A percentile compares a stretch with the other conserved stretches of the same genome.
Conservation (phyloP, 192 early-diverging fungal genomes). For the Coemansia sp. region DNA sequence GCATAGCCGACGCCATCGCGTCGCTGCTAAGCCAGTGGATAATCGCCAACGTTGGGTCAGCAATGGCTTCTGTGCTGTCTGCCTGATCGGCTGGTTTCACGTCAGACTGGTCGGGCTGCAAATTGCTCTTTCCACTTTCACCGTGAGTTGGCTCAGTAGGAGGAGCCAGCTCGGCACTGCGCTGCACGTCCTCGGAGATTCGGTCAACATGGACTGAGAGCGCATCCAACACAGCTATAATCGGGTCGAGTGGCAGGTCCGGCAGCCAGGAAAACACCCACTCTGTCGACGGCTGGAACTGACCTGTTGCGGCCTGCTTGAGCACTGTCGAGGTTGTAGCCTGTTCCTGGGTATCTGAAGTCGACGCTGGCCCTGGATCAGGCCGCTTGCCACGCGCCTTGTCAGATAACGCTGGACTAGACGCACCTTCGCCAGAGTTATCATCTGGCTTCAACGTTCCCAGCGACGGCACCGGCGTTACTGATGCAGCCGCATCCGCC, state of each 20-base stretch:
- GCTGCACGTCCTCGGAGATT: slow-evolving; percentile 59
- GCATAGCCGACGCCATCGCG: slow-evolving; percentile 26
- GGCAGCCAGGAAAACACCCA: slow-evolving; percentile 64
- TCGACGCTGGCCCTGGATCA: slow-evolving; percentile 22
- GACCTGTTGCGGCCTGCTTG: neutral
- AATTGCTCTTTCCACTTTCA: neutral
- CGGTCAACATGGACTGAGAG: slow-evolving; percentile 70
- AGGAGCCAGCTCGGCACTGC: slow-evolving; percentile 48
- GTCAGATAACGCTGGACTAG: slow-evolving; percentile 62
- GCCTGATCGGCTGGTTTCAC: neutral
- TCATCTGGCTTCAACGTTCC: neutral
- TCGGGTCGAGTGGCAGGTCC: slow-evolving; percentile 67
- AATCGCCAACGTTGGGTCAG: slow-evolving; percentile 52
- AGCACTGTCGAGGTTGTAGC: neutral
- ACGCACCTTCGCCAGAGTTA: slow-evolving; percentile 16
- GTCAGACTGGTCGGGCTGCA: neutral
- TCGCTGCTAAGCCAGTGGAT: slow-evolving; percentile 50
- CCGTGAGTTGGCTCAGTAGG: slow-evolving; percentile 2
- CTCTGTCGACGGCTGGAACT: slow-evolving; percentile 45
- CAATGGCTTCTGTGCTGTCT: slow-evolving; percentile 16
- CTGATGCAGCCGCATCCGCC: neutral
- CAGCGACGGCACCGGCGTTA: neutral
- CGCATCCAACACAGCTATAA: slow-evolving; percentile 64
- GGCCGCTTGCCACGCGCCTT: slow-evolving; percentile 75
- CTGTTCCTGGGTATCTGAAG: slow-evolving; percentile 8